Conservation (phyloP, 164 flowering plant genomes). For the Tetrastigma voinierianum region DNA sequence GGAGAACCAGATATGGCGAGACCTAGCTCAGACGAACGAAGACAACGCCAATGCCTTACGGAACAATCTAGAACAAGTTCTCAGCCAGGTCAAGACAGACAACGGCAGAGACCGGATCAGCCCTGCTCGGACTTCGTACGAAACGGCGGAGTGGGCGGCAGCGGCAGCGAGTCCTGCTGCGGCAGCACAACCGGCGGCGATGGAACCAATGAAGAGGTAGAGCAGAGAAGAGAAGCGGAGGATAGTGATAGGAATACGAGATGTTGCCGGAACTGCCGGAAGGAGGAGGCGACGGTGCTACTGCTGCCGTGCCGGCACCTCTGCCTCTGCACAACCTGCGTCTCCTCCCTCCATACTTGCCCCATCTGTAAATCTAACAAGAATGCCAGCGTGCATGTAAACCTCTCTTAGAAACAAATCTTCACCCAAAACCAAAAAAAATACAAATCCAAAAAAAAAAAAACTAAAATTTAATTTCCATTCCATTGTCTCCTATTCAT, state of each 20-base stretch:
- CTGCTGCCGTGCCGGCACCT: constrained; percentile 69
- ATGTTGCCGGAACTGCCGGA: constrained; percentile 30
- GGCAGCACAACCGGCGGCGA: background rate
- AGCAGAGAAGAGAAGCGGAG: background rate
- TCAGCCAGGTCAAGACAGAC: background rate
- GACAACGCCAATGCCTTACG: constrained; percentile 1
- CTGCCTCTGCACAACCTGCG: constrained; percentile 54
- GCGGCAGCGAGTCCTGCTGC: constrained; percentile 1
- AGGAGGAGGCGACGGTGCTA: constrained; percentile 36
- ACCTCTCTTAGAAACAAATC: constrained; percentile 20
- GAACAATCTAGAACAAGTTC: background rate
- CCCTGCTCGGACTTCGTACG: too few relatives aligned
- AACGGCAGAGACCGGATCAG: background rate
- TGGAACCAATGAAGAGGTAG: too few relatives aligned
- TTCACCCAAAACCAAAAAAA: too few relatives aligned
- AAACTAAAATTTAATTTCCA: background rate
- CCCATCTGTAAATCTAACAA: constrained; percentile 56
- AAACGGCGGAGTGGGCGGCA: constrained; percentile 6
- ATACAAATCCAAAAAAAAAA: background rate
- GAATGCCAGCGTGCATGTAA: constrained; percentile 51
- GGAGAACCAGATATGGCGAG: constrained; percentile 5
- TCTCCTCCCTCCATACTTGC: constrained; percentile 42
- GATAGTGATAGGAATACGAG: too few relatives aligned
- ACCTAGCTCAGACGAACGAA: constrained; percentile 3
- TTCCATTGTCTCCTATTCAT: too few relatives aligned